These are phyloP conservation scores for Trichoderma hamatum DNA, from an alignment of 2,329 filamentous ascomycete species.

Conservation along the genomic window DNA sequence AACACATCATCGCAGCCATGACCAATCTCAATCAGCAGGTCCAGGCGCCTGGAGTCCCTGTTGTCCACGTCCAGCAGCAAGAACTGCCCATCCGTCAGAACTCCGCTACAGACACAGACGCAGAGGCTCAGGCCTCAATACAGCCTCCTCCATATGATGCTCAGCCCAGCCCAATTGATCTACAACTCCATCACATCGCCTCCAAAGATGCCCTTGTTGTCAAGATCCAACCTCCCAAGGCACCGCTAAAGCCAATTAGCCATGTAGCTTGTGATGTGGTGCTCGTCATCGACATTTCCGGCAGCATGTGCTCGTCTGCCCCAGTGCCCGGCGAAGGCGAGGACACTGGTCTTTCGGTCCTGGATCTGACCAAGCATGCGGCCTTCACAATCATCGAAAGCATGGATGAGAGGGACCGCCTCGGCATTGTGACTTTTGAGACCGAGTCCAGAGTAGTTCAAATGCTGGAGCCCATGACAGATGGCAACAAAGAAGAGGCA, in stretches of 20 bases:
- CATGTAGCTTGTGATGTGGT: slow-evolving; percentile 63
- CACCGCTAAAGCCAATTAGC: slow-evolving; percentile 35
- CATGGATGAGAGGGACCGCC: slow-evolving; percentile 55
- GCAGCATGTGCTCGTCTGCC: slow-evolving; percentile 55
- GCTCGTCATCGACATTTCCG: slow-evolving; percentile 63
- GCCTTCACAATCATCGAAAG: slow-evolving; percentile 61
- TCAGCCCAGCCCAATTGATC: slow-evolving; percentile 6
- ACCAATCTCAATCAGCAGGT: slow-evolving; percentile 12
- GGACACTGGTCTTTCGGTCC: slow-evolving; percentile 54
- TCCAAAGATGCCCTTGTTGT: slow-evolving; percentile 48
- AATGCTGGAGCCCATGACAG: slow-evolving; percentile 51
- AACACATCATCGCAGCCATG: not conserved
- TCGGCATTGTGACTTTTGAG: slow-evolving; percentile 62
- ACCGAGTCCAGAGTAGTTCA: slow-evolving; percentile 48
- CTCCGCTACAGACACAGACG: not conserved
- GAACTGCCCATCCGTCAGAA: slow-evolving; percentile 6
- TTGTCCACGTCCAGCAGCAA: not conserved
- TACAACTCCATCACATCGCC: slow-evolving; percentile 47
- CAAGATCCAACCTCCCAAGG: slow-evolving; percentile 49
- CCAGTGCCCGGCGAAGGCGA: slow-evolving; percentile 53
- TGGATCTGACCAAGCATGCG: slow-evolving; percentile 64
- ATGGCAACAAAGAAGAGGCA: slow-evolving; percentile 48
- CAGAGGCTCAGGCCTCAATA: not conserved
- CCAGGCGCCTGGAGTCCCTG: not conserved
- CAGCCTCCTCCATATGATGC: not conserved